Base-by-base conservation (phyloP, 2,329 filamentous ascomycete genomes). In the Fusarium nanum region DNA sequence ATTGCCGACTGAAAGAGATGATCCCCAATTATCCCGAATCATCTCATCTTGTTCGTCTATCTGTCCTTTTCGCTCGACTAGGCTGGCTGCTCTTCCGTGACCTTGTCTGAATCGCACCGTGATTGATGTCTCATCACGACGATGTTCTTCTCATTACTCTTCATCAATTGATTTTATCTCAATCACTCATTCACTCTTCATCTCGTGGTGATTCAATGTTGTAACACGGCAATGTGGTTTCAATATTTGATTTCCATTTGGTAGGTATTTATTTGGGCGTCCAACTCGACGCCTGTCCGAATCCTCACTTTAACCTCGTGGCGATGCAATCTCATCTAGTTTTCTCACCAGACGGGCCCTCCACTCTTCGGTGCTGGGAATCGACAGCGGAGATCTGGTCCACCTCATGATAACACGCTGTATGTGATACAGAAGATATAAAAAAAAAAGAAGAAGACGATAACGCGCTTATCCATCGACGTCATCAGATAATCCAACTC, bases 271-370 rank as follows among this genome's bases (percentile, higher is more conserved):
- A 76, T 80, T 79, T 71, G 77, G 81, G 82, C 79, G 83, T 84
- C 83, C 83, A 84, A 67, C 88, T 91, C 89, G 84, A 91, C 88
- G 87, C 87, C 81, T 82, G 81, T 82, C 84, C 84, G 78, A 73
- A 86, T 83, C 84, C 85, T 88, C 84, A 88, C 88, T 91, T 91
- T 89, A 91, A 91, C 89, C 89, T 91, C 88, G 85, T 89, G 87
- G 86, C 81, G 80, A 81, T 81, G 80, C 80, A 79, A 78, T 82
- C 81, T 78, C 80, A 77, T 75, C 77, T 70, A 66, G 64, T 52
- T 63, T 63, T 48, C 52, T 58, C 54, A 67, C 49, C 58, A 76
- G 75, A 78, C 76, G 80, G 79, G 78, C 81, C 78, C 81, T 82
- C 87, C 87, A 89, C 87, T 89, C 88, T 85, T 90, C 86, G 89